A percentile compares a stretch with the other conserved stretches of the same genome.
Conservation (phyloP, 371 early-diverging fungal species). For the Mucor mucedo region DNA sequence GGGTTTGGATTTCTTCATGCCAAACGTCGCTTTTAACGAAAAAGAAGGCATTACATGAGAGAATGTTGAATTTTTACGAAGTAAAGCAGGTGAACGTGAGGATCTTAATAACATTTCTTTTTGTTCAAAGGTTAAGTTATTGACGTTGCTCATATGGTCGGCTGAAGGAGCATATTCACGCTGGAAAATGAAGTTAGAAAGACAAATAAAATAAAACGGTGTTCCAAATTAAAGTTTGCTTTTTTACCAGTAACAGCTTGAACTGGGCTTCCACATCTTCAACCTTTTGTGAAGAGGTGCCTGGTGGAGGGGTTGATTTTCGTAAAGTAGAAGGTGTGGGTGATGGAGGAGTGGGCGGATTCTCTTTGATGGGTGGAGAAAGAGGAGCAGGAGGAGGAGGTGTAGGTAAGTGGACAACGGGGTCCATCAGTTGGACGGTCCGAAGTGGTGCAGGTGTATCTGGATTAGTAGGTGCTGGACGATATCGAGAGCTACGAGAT, state of each 20-base stretch:
- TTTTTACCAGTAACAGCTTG: constrained; percentile 42
- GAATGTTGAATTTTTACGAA: constrained; percentile 43
- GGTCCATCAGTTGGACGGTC: constrained; percentile 38
- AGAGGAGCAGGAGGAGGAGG: constrained; percentile 15
- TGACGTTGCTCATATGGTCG: constrained; percentile 38
- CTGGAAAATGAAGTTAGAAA: constrained; percentile 18
- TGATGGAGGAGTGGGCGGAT: constrained; percentile 5
- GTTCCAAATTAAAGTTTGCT: neutral
- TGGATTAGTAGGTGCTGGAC: constrained; percentile 27
- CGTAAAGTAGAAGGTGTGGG: neutral
- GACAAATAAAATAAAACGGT: neutral
- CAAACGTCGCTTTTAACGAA: constrained; percentile 36
- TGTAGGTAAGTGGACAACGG: constrained; percentile 33
- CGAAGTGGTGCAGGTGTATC: constrained; percentile 38
- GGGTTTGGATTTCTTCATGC: constrained; percentile 24
- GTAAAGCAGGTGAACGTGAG: constrained; percentile 38
- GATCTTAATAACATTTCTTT: constrained; percentile 47
- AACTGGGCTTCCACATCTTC: constrained; percentile 51
- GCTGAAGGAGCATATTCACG: constrained; percentile 51
- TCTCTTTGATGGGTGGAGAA: neutral
- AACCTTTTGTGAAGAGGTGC: constrained; percentile 21
- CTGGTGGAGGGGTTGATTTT: constrained; percentile 22
- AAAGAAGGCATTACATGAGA: constrained; percentile 29
- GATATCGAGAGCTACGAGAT: constrained; percentile 36
- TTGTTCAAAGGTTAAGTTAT: constrained; percentile 46